These are phyloP conservation scores for Aspergillus pseudotamarii DNA, from an alignment of 2,329 filamentous ascomycete genomes.

Conservation along the genomic window DNA sequence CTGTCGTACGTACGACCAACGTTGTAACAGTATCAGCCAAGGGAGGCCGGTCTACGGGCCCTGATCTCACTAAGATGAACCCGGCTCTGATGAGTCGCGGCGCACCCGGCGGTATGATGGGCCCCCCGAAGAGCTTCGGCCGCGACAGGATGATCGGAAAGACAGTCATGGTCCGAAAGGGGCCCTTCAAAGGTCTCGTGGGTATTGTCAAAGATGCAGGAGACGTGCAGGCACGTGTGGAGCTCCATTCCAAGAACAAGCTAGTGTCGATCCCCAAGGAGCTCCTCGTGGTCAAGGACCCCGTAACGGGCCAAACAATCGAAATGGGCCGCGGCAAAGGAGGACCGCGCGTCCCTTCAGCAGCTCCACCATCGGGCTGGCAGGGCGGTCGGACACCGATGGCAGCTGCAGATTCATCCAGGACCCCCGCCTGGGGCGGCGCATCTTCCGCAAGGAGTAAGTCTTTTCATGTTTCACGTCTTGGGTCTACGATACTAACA, in stretches of 20 bases:
- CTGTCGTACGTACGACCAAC: conserved; percentile 81
- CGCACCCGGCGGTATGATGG: conserved; percentile 53
- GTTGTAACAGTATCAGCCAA: conserved; percentile 93
- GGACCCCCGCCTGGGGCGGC: conserved; percentile 75
- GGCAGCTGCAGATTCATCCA: conserved; percentile 60
- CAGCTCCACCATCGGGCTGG: conserved; percentile 58
- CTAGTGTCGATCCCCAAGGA: conserved; percentile 82
- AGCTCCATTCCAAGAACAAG: conserved; percentile 93
- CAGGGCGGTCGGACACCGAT: conserved; percentile 71
- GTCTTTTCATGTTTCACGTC: conserved; percentile 34
- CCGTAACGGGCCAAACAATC: conserved; percentile 74
- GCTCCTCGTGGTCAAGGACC: conserved; percentile 80
- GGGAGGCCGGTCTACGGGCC: conserved; percentile 75
- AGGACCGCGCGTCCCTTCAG: conserved; percentile 48
- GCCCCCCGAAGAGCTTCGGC: conserved; percentile 72
- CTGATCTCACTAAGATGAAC: conserved; percentile 89
- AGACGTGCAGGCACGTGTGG: conserved; percentile 81
- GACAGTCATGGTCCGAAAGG: conserved; percentile 84
- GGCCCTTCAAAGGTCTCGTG: conserved; percentile 86
- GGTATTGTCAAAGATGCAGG: conserved; percentile 96
- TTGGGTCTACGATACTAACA: conserved; percentile 23
- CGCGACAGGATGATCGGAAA: conserved; percentile 86
- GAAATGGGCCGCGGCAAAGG: conserved; percentile 62
- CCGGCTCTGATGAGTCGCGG: conserved; percentile 77
- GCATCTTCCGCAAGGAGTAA: conserved; percentile 62